Evolutionary conservation across 1,284 basidiomycete species (phyloP).

Genomic region (Ustilago loliicola): DNA sequence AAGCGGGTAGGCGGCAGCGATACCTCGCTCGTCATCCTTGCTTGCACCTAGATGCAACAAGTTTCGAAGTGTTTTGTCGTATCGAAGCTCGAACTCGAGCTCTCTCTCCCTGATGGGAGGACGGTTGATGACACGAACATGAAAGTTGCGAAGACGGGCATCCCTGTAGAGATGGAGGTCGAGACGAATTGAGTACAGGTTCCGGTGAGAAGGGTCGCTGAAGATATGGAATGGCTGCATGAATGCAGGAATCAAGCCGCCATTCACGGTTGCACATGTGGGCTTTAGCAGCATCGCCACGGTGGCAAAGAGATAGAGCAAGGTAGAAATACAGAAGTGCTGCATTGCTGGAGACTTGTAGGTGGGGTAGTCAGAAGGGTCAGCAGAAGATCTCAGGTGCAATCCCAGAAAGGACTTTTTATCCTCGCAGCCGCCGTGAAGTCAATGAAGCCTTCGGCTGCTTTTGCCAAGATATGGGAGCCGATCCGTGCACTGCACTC

Average conservation of each 20-base stretch:
- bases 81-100: slow-evolving; percentile 13
- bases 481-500: too few species aligned
- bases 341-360: too few species aligned
- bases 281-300: background rate
- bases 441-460: too few species aligned
- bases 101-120: background rate
- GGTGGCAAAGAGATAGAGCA: too few species aligned
- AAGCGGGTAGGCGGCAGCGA: background rate
- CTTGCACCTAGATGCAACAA: slow-evolving; percentile 11
- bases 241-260: background rate
- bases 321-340: too few species aligned
- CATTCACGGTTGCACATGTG: background rate
- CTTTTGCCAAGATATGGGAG: too few species aligned
- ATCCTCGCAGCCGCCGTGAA: too few species aligned
- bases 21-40: background rate
- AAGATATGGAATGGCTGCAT: slow-evolving; percentile 10
- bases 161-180: background rate
- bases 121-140: background rate
- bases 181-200: slow-evolving; percentile 3
- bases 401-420: too few species aligned
- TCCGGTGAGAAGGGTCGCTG: background rate
- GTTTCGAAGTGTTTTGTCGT: background rate
- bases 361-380: too few species aligned
- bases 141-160: background rate
- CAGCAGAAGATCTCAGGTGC: too few species aligned